Evolutionary conservation across 257 asterid genomes (phyloP).

Genomic region (Solanum microdontum): DNA sequence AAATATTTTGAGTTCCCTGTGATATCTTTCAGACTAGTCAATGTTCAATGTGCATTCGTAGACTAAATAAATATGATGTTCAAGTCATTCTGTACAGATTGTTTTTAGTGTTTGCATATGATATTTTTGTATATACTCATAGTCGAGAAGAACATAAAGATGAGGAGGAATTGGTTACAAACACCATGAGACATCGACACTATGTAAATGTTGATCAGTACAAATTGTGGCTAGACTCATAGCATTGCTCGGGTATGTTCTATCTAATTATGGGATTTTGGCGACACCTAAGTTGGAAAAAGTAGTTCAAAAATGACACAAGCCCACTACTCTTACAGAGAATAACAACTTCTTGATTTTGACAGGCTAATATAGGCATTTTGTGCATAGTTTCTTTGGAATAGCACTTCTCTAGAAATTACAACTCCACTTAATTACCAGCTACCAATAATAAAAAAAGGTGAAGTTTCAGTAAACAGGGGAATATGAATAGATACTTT

Average conservation of each 20-base stretch:
- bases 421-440: too few relatives aligned
- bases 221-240: neutral
- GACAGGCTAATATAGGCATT: too few relatives aligned
- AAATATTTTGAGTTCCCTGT: neutral
- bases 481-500: too few relatives aligned
- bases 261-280: neutral
- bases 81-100: neutral
- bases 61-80: neutral
- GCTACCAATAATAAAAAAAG: too few relatives aligned
- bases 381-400: too few relatives aligned
- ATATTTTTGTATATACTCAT: too few relatives aligned
- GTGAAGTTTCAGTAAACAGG: too few relatives aligned
- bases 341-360: too few relatives aligned
- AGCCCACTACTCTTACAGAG: neutral
- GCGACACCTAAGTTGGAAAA: neutral
- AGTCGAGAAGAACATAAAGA: neutral
- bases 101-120: too few relatives aligned
- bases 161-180: neutral
- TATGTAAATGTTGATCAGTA: neutral
- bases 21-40: neutral
- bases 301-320: neutral
- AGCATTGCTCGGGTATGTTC: neutral
- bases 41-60: neutral
- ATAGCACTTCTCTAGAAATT: too few relatives aligned
- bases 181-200: neutral